phyloP scores from a whole-genome alignment of 1,139 yeast genomes.

The Nakaseomyces nivariensis region DNA sequence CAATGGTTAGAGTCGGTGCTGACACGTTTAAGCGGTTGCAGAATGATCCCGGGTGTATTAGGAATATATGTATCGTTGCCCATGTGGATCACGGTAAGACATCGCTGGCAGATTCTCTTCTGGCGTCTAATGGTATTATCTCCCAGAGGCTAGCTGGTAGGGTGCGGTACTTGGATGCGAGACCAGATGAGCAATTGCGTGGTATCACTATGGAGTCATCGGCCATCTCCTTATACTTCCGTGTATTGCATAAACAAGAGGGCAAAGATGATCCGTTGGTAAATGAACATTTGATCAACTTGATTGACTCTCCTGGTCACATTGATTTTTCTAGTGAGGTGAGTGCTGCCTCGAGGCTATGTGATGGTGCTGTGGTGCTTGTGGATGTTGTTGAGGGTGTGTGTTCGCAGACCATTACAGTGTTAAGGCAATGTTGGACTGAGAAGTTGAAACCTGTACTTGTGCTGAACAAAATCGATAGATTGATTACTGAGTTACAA shows the following conservation, averaged over 20 bases:
- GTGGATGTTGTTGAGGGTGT: slow-evolving; percentile 98
- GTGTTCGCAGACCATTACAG: slow-evolving; percentile 92
- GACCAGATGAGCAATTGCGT: slow-evolving; percentile 91
- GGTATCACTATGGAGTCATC: slow-evolving; percentile 98
- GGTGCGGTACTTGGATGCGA: slow-evolving; percentile 80
- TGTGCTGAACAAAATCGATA: slow-evolving; percentile 88
- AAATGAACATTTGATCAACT: slow-evolving; percentile 74
- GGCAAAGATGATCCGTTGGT: slow-evolving; percentile 38
- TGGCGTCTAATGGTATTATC: slow-evolving; percentile 93
- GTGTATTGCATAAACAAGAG: slow-evolving; percentile 43
- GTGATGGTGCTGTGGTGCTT: slow-evolving; percentile 92
- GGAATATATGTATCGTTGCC: slow-evolving; percentile 92
- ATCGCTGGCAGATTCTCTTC: slow-evolving; percentile 78
- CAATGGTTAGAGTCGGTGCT: slow-evolving; percentile 38
- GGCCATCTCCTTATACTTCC: slow-evolving; percentile 80
- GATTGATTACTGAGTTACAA: slow-evolving; percentile 73
- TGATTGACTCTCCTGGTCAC: slow-evolving; percentile 98
- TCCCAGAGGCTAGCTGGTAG: slow-evolving; percentile 94
- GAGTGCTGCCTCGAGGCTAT: slow-evolving; percentile 85
- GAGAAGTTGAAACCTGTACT: slow-evolving; percentile 82
- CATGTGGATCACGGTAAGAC: slow-evolving; percentile 99
- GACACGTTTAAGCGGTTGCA: slow-evolving; percentile 62
- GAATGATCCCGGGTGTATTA: slow-evolving; percentile 52
- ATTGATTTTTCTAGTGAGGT: slow-evolving; percentile 96
- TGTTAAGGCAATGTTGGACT: slow-evolving; percentile 90